Evolutionary conservation across 371 early-diverging fungal species (phyloP), one percentile per base, ranked within the genome.

Genomic region (Coelomomyces lativittatus): DNA sequence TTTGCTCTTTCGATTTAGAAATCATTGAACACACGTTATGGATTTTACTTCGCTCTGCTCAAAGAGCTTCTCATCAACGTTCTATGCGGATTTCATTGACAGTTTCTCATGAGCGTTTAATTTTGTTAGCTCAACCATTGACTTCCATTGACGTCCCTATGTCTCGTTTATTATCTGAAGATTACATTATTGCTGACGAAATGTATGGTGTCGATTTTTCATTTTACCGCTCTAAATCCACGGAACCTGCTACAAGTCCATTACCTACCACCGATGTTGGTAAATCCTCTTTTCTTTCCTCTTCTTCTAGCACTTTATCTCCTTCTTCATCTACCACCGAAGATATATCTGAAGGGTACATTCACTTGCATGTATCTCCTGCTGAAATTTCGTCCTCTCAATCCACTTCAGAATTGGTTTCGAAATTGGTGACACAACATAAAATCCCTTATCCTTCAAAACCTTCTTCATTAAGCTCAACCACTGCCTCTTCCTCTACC

Each of bases 41-140:
- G 7, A 68, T 88, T 25, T 56, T 86, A 44, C 60, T 85, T 24
- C 69, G 82, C 41, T 85, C 83, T n/a, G 85, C 86, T 11, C 88
- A 88, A 59, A 72, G 88, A 27, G 64, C 80, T 45, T 75, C 74
- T 33, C 73, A 70, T 28, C 85, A 85, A 46, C 68, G 78, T 29
- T 70, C 81, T 6, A 61, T 81, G 19, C 66, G 76, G 31, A 58
- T 78, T 24, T 69, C 68, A 27, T 79, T 85, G 54, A 62, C 56
- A 21, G 58, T 74, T 28, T 74, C 79, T 7, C 76, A 70, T 45
- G 80, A 80, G 21, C 70, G 67, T 44, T 69, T 81, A 29, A 54
- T 65, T 38, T 67, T 77, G 32, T 53, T 82, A 25, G 74, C 76
- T 28, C 70, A 72, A 39, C 68, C 43, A 23, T 31, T 41, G 10